Conservation (phyloP, 1,284 basidiomycete species). For the Apiotrichum gracile region DNA sequence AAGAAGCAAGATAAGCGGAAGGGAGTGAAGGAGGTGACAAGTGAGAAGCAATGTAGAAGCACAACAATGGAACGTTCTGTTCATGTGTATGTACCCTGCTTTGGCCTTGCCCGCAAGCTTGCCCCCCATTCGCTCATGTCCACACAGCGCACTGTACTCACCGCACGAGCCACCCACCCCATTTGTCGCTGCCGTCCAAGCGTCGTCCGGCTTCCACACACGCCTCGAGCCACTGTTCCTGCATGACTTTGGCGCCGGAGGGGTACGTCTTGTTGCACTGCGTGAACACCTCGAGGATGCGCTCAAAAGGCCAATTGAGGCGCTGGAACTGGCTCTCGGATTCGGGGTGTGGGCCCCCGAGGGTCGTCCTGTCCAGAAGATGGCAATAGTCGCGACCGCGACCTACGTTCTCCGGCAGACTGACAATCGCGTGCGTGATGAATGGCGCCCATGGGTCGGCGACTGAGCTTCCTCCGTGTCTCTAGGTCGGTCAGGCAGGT, state of each 20-base stretch:
- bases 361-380: background rate
- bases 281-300: slow-evolving; percentile 1
- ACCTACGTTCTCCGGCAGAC: background rate
- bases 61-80: too few relatives aligned
- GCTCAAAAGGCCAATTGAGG: background rate
- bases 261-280: background rate
- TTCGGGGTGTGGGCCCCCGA: background rate
- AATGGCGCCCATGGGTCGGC: background rate
- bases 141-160: background rate
- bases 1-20: background rate
- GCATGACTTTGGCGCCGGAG: background rate
- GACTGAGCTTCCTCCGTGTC: background rate
- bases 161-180: slow-evolving; percentile 3
- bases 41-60: too few relatives aligned
- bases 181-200: background rate
- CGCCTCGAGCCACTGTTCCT: slow-evolving; percentile 1
- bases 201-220: background rate
- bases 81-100: background rate
- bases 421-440: slow-evolving; percentile 5
- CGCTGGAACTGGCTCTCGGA: background rate
- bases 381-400: background rate
- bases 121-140: background rate
- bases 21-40: too few relatives aligned
- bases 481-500: background rate
- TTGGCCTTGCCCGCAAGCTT: too few relatives aligned